Conservation (phyloP, 768 basidiomycete genomes). For the Amyloporia xantha region DNA sequence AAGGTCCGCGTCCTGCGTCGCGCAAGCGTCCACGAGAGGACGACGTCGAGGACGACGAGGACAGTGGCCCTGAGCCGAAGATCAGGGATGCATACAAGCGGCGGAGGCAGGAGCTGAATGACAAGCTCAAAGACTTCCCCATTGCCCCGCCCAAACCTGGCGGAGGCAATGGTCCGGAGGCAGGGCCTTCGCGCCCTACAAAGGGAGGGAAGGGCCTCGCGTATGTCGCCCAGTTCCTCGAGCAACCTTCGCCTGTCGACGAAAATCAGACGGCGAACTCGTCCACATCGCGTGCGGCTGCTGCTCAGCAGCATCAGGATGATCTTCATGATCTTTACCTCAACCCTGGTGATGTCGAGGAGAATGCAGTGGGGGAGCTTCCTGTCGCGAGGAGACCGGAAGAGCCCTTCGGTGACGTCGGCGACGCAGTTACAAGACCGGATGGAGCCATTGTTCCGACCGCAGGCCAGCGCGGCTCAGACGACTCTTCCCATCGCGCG, state of each 20-base stretch:
- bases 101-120: not conserved
- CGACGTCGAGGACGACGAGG: not conserved
- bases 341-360: too few relatives aligned
- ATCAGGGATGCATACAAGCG: not conserved
- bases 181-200: not conserved
- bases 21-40: not conserved
- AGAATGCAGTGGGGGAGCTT: too few relatives aligned
- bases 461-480: too few relatives aligned
- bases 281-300: not conserved
- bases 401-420: too few relatives aligned
- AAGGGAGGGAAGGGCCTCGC: too few relatives aligned
- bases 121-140: not conserved
- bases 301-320: too few relatives aligned
- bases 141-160: not conserved
- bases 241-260: not conserved
- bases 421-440: too few relatives aligned
- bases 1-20: not conserved
- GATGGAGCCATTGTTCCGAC: too few relatives aligned
- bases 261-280: not conserved
- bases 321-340: too few relatives aligned
- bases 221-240: not conserved
- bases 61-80: not conserved
- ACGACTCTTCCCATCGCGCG: too few relatives aligned
- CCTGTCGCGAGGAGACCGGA: too few relatives aligned
- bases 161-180: not conserved